Evolutionary conservation across 2,329 filamentous ascomycete genomes (phyloP), one percentile per base, ranked within the genome.

Genomic region (Calonectria fujianensis): DNA sequence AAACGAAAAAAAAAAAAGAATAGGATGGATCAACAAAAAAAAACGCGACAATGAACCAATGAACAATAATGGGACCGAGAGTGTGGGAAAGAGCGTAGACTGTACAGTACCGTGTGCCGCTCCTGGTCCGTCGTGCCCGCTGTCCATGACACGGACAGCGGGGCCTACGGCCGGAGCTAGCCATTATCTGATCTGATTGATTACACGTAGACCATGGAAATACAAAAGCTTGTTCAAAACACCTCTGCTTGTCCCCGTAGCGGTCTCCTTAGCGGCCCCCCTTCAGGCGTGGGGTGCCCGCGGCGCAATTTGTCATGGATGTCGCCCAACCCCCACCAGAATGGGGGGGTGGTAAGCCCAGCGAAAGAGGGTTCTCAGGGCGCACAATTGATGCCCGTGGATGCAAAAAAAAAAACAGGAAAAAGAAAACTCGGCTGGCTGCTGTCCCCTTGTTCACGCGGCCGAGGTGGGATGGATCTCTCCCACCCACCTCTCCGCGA

Each of bases 181-280:
- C 57, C 39, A 61, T 61, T 61, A 61, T 61, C 57, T 61, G 57
- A 61, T 61, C 57, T 61, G 57, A 61, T 61, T 61, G 57, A 61
- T 61, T 61, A 61, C 35, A 61, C 57, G 35, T 61, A 61, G 54
- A 61, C 32, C n/a, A 61, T 61, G 57, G 57, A 61, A 61, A 61
- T 54, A 61, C n/a, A 61, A 39, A 61, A 61, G 57, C 57, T 61
- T 61, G 57, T 61, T 54, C 31, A 61, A 39, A 41, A 41, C 1
- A n/a, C 35, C 24, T 29, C 41, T 61, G 35, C 57, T 39, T 41
- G 35, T 24, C 57, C 13, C 35, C 32, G 18, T 48, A 11, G 41
- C 41, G 6, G 8, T 52, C 27, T 29, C 54, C 54, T n/a, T 52
- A 57, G 52, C 20, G 54, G 20, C 24, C n/a, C 54, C 54, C 35